These are phyloP conservation scores for Spencermartinsiella ligniputridi DNA, from an alignment of 1,139 yeast genomes.

Conservation along the genomic window DNA sequence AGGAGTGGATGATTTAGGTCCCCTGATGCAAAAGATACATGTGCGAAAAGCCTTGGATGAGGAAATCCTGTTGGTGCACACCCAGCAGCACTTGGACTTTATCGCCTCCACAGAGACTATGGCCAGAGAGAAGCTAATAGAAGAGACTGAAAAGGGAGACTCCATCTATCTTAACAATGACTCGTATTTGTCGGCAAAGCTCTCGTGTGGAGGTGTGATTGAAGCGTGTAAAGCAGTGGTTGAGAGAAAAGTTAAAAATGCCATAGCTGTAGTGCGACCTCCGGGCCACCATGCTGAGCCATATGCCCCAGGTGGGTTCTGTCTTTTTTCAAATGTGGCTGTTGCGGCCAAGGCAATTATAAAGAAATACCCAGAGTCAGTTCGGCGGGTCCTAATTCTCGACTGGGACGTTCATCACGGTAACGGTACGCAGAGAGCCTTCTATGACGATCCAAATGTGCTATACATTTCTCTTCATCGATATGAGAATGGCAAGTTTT, in stretches of 20 bases:
- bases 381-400: constrained; percentile 72
- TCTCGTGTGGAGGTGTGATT: constrained; percentile 95
- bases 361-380: constrained; percentile 80
- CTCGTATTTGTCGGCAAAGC: constrained; percentile 77
- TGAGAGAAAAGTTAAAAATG: constrained; percentile 86
- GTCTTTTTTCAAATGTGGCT: constrained; percentile 93
- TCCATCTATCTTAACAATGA: constrained; percentile 94
- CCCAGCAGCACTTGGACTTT: constrained; percentile 71
- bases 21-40: constrained; percentile 81
- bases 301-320: constrained; percentile 93
- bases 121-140: constrained; percentile 71
- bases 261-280: constrained; percentile 93
- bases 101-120: constrained; percentile 72
- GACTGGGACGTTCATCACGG: constrained; percentile 99
- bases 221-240: constrained; percentile 96
- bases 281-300: constrained; percentile 99
- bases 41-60: constrained; percentile 84
- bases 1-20: constrained; percentile 83
- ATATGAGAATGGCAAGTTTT: constrained; percentile 85
- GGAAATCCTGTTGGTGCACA: constrained; percentile 83
- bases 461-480: constrained; percentile 88
- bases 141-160: constrained; percentile 88
- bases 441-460: constrained; percentile 83
- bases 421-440: constrained; percentile 94
- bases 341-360: constrained; percentile 90